phyloP scores from a whole-genome alignment of 345 rosid genomes.

The Boechera stricta region DNA sequence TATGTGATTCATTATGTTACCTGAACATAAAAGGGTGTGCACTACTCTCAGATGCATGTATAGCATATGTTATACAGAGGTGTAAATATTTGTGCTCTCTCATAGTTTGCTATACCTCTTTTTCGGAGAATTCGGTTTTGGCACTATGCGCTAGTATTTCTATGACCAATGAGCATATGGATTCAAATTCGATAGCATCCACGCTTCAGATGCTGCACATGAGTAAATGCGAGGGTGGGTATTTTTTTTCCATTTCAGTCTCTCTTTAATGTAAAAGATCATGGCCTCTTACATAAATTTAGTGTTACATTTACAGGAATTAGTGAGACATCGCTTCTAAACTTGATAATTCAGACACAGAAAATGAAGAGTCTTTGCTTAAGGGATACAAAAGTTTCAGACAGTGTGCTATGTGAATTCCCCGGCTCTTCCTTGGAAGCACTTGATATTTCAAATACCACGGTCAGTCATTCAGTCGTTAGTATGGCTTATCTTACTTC shows the following conservation, averaged over 20 bases:
- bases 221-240: slow-evolving; percentile 72
- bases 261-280: slow-evolving; percentile 1
- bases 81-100: slow-evolving; percentile 62
- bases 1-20: slow-evolving; percentile 58
- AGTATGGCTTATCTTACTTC: background rate
- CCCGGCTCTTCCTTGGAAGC: slow-evolving; percentile 70
- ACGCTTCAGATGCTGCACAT: slow-evolving; percentile 73
- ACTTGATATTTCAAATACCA: slow-evolving; percentile 78
- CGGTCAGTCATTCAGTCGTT: slow-evolving; percentile 52
- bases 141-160: slow-evolving; percentile 58
- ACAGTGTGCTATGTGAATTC: slow-evolving; percentile 59
- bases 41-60: slow-evolving; percentile 67
- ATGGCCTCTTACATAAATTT: slow-evolving; percentile 8
- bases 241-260: slow-evolving; percentile 19
- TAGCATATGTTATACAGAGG: slow-evolving; percentile 58
- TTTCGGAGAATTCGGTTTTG: slow-evolving; percentile 59
- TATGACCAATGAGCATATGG: slow-evolving; percentile 40
- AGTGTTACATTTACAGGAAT: slow-evolving; percentile 55
- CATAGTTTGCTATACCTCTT: slow-evolving; percentile 72
- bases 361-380: slow-evolving; percentile 69
- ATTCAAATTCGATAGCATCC: slow-evolving; percentile 50
- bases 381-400: slow-evolving; percentile 64
- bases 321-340: slow-evolving; percentile 51
- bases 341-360: slow-evolving; percentile 57
- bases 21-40: slow-evolving; percentile 76